Evolutionary conservation across 768 basidiomycete species (phyloP), one percentile per base, ranked within the genome.

Genomic region (Chalciporus chontae): DNA sequence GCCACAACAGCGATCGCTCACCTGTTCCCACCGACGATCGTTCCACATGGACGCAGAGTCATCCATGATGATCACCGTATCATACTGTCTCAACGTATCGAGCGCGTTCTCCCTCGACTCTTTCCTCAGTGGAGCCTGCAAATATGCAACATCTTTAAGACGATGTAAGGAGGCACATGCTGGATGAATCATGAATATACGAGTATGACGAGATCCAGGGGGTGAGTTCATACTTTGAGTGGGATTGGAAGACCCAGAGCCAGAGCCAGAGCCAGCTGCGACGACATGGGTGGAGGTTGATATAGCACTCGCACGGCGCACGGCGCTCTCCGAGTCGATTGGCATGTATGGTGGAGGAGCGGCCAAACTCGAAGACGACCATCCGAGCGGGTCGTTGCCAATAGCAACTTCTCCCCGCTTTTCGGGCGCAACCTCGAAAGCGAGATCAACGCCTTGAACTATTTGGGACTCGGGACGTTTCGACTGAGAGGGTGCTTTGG

Each of bases 21-120:
- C 81, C 70, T 81, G 78, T 11, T 53, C 43, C 84, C 84, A 85
- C 10, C 69, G 66, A 2, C 43, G 40, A 3, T 72, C 73, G 5
- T 44, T 41, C 15, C 56, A 49, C 83, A 85, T 84, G 3, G 81
- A 83, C 7, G 62, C 63, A 4, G 83, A 84, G 60, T 85, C 83
- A 61, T 83, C 81, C 47, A 85, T 70, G 36, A 85, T 61, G 39
- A 84, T 65, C 10, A 83, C 72, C 0, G 81, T 84, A 47, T 84
- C 73, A 52, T 80, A 84, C 45, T 71, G 62, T 26, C 63, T 55
- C 5, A 83, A 60, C 29, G 64, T 70, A 26, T 74, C 64, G 1
- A 68, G 43, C 1, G 63, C 68, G 11, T 68, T 54, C 47, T 68
- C 68, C 39, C 50, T 54, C 0, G 63, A 68, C 18, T 68, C 58